Evolutionary conservation across 1,139 yeast species (phyloP).

Genomic region (Geotrichum bryndzae): DNA sequence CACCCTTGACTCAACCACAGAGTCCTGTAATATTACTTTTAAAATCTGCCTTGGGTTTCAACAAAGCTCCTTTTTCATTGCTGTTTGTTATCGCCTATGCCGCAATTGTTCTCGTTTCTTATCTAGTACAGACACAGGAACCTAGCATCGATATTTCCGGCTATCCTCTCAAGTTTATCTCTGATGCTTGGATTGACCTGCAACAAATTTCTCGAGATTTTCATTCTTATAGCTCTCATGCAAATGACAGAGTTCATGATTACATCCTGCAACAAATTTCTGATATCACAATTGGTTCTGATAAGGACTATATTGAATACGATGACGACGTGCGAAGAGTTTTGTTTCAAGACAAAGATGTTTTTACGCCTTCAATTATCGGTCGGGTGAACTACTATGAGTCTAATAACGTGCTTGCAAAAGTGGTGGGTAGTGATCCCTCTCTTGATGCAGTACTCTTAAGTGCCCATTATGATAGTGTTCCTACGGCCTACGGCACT

Average conservation of each 20-base stretch:
- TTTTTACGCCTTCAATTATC: constrained; percentile 39
- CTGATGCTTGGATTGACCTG: constrained; percentile 60
- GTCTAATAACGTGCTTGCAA: constrained; percentile 69
- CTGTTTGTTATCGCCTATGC: constrained; percentile 24
- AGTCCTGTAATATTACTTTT: neutral
- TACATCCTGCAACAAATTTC: constrained; percentile 48
- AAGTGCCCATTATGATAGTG: constrained; percentile 87
- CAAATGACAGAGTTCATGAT: constrained; percentile 70
- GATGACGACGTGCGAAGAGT: constrained; percentile 45
- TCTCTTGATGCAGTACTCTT: constrained; percentile 60
- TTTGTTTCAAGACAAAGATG: constrained; percentile 45
- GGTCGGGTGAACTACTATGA: constrained; percentile 63
- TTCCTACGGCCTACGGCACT: constrained; percentile 79
- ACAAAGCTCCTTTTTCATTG: constrained; percentile 27
- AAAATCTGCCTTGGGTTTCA: constrained; percentile 27
- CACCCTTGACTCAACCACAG: neutral
- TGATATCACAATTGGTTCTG: constrained; percentile 28
- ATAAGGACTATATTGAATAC: constrained; percentile 44
- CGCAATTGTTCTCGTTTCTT: constrained; percentile 12
- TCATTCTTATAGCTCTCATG: constrained; percentile 75
- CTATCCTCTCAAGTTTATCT: constrained; percentile 31
- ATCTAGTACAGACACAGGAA: constrained; percentile 17
- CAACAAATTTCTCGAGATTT: constrained; percentile 58
- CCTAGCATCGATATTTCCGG: constrained; percentile 19
- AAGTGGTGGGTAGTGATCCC: constrained; percentile 57